Percentiles rank a stretch among this genome's conserved stretches.
Evolutionary conservation across 2,329 filamentous ascomycete species (phyloP).

Genomic region (Basipetospora chlamydospora): DNA sequence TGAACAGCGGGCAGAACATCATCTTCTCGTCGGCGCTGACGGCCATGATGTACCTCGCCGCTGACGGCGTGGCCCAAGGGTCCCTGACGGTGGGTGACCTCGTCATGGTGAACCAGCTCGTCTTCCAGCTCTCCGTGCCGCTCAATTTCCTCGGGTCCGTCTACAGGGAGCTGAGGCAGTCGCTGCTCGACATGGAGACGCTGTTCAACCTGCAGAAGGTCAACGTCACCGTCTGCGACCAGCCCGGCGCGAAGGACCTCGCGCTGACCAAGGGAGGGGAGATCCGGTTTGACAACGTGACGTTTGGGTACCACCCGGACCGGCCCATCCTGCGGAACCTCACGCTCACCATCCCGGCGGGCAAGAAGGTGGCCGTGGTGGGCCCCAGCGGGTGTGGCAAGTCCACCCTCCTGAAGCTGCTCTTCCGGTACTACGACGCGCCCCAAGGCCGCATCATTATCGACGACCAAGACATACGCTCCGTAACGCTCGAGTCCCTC

Average conservation of each 20-base stretch:
- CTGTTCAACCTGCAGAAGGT: slow-evolving; percentile 96
- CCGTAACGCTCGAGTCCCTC: slow-evolving; percentile 69
- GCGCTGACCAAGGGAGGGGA: slow-evolving; percentile 64
- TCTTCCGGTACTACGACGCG: slow-evolving; percentile 92
- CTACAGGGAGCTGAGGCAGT: slow-evolving; percentile 89
- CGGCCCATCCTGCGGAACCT: slow-evolving; percentile 78
- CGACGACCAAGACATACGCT: slow-evolving; percentile 81
- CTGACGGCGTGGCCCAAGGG: slow-evolving; percentile 72
- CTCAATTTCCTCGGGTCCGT: slow-evolving; percentile 97
- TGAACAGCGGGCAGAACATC: slow-evolving; percentile 92
- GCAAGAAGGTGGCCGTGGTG: slow-evolving; percentile 90
- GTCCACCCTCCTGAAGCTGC: slow-evolving; percentile 74
- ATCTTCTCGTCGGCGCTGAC: slow-evolving; percentile 93
- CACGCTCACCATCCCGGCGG: slow-evolving; percentile 78
- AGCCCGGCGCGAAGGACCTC: slow-evolving; percentile 58
- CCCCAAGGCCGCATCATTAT: slow-evolving; percentile 75
- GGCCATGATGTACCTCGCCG: slow-evolving; percentile 95
- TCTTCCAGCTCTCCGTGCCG: slow-evolving; percentile 93
- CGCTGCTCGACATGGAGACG: slow-evolving; percentile 94
- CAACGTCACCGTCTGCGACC: slow-evolving; percentile 73
- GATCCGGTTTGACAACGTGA: slow-evolving; percentile 89
- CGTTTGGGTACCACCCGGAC: slow-evolving; percentile 80
- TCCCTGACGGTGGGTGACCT: slow-evolving; percentile 82
- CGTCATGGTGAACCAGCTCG: slow-evolving; percentile 97
- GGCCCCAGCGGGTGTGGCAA: slow-evolving; percentile 94